Evolutionary conservation across 2,329 filamentous ascomycete species (phyloP), one percentile per base, ranked within the genome.

Genomic region (Phaeosphaeria sp.): DNA sequence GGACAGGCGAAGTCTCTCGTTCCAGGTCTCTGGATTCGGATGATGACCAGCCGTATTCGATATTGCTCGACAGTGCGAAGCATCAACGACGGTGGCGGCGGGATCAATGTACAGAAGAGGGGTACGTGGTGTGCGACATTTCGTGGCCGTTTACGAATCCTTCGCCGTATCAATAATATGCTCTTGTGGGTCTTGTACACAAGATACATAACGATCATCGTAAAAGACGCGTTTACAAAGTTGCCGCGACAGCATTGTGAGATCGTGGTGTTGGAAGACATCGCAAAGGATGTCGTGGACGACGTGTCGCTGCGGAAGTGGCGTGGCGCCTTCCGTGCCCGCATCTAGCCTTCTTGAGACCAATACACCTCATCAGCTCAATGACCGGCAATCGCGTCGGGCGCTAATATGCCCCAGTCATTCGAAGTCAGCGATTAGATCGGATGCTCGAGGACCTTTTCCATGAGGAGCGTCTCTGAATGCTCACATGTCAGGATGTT

Each of bases 31-130:
- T 46, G 39, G 46, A 13, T 53, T 17, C 43, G 46, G 22, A n/a
- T 50, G 46, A 30, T 6, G n/a, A 17, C 47, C 21, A 30, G 44
- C 47, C 56, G 56, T 59, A 55, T 59, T 55, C 50, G 36, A 59
- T 51, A 59, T 59, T 52, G 41, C n/a, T 27, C 25, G 18, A 42
- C 47, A 56, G 48, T 52, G 46, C 44, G 25, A n/a, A 49, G 18
- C 23, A 33, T 25, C 39, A 30, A 46, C 55, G 46, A 47, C 50
- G 23, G 50, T 56, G 36, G 46, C 21, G 46, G 46, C 30, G 44
- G 18, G 25, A 42, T 22, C 44, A 27, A 4, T 36, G 30, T 36
- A 13, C 30, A 36, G 44, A 30, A 5, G 39, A 44, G 21, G 46
- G 46, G 27, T 20, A 44, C 42, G 42, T 18, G 42, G 21, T 44